These are phyloP conservation scores for Amanita subjunquillea DNA, from an alignment of 768 basidiomycete species.

Conservation along the genomic window DNA sequence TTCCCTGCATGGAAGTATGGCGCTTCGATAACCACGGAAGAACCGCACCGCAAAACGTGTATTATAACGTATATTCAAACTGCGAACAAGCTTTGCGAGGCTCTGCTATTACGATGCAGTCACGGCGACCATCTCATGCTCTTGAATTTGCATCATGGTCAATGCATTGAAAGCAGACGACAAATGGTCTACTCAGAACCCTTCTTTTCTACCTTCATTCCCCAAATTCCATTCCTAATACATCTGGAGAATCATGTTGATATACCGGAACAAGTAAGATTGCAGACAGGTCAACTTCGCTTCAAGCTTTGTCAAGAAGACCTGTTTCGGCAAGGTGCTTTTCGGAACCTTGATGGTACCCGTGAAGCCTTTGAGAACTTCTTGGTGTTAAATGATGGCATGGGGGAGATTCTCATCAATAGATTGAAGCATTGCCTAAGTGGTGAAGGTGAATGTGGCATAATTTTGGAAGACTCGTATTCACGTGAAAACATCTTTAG, in stretches of 20 bases:
- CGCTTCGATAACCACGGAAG: conserved; percentile 25
- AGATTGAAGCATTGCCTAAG: conserved; percentile 60
- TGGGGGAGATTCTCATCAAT: conserved; percentile 54
- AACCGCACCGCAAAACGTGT: conserved; percentile 24
- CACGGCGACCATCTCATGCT: conserved; percentile 29
- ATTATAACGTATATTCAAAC: conserved; percentile 45
- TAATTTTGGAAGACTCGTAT: background rate
- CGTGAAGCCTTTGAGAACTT: conserved; percentile 58
- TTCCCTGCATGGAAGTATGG: conserved; percentile 67
- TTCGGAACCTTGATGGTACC: conserved; percentile 64
- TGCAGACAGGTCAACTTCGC: conserved; percentile 41
- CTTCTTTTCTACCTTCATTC: conserved; percentile 54
- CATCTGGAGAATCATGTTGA: conserved; percentile 54
- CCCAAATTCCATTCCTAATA: conserved; percentile 59
- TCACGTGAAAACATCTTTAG: conserved; percentile 12
- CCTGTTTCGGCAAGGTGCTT: conserved; percentile 69
- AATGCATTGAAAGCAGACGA: conserved; percentile 59
- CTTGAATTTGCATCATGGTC: conserved; percentile 50
- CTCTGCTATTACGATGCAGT: conserved; percentile 47
- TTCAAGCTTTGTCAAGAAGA: conserved; percentile 46
- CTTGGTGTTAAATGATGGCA: conserved; percentile 32
- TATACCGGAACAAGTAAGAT: conserved; percentile 40
- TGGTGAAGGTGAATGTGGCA: conserved; percentile 48
- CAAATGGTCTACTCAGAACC: conserved; percentile 57
- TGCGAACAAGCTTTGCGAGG: conserved; percentile 52